Base-by-base conservation (phyloP, 2,329 filamentous ascomycete species). In the Talaromyces sp. region DNA sequence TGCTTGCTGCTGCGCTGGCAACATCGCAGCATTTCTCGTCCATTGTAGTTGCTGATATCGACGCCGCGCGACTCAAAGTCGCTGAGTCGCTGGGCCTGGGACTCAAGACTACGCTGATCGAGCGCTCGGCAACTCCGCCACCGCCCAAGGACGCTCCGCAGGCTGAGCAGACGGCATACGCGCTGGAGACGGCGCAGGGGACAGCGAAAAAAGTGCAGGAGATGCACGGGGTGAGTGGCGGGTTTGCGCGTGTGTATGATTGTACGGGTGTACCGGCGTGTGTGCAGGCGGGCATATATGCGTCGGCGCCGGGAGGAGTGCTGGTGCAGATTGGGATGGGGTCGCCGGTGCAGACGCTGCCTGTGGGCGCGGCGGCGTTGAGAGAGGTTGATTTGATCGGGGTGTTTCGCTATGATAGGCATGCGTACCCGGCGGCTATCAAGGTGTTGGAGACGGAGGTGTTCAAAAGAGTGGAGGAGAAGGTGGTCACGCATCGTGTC, bases 11-110 rank as follows among this genome's bases (percentile, higher is more conserved):
- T 1, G 83, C 83, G 7, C 80, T 86, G 63, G 80, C 80, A 0
- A 80, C 80, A 54, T 77, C 82, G 4, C 78, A 81, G 38, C 79
- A 81, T 32, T 83, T 84, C 43, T 72, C 75, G 2, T 79, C 76
- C 11, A 82, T 87, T 21, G 74, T 85, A 1, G 82, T 87, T 58
- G 84, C 84, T 12, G 85, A 88, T 64, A 86, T 87, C 51, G 83
- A 87, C 66, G 74, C 73, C 10, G 79, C 82, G 17, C 74, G 85
- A 21, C 71, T 87, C 10, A 74, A 80, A 48, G 86, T 87, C 61
- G 84, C 84, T 0, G 68, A 71, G n/a, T 66, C 65, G 5, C 69
- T 80, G 10, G 68, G 67, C 0, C 67, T 75, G 14, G 70, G 70
- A 1, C 63, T 75, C 6, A 73, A 74, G 60, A 74, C 77, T 21